A percentile compares a stretch with the other conserved stretches of the same genome.
Conservation (phyloP, 306 rosid species). For the Vicia sativa region DNA sequence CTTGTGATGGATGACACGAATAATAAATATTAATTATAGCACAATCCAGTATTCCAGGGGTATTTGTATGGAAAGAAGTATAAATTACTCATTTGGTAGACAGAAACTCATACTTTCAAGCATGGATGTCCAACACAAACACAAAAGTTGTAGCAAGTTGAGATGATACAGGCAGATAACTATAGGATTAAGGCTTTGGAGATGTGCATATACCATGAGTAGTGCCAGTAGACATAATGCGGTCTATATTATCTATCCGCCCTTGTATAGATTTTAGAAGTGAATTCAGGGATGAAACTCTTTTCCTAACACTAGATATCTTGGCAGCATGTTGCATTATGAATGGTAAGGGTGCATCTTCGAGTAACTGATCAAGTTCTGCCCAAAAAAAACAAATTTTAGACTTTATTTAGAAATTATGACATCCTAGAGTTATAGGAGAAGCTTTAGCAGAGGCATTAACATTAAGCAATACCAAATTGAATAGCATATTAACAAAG, state of each 20-base stretch:
- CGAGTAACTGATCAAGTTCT: constrained; percentile 82
- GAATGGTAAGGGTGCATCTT: constrained; percentile 80
- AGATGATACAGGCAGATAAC: constrained; percentile 11
- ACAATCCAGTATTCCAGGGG: constrained; percentile 20
- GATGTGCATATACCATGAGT: constrained; percentile 49
- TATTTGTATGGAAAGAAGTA: constrained; percentile 9
- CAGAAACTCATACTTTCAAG: constrained; percentile 8
- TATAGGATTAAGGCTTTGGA: constrained; percentile 32
- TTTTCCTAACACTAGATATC: constrained; percentile 66
- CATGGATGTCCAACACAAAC: constrained; percentile 28
- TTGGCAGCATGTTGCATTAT: constrained; percentile 77
- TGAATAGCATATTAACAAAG: constrained; percentile 28
- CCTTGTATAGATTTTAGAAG: constrained; percentile 70
- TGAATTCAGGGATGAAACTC: constrained; percentile 72
- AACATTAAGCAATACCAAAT: constrained; percentile 16
- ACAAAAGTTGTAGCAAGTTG: neutral
- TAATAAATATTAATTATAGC: constrained; percentile 32
- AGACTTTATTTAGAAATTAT: constrained; percentile 22
- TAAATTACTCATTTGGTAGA: constrained; percentile 20
- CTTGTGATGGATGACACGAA: constrained; percentile 25
- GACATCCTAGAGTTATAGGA: constrained; percentile 21
- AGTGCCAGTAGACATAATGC: constrained; percentile 50
- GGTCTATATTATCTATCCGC: constrained; percentile 78
- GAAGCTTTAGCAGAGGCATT: constrained; percentile 25
- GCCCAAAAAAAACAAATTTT: constrained; percentile 41